Conservation (phyloP, 257 asterid species). For the Thymus quinquecostatus region DNA sequence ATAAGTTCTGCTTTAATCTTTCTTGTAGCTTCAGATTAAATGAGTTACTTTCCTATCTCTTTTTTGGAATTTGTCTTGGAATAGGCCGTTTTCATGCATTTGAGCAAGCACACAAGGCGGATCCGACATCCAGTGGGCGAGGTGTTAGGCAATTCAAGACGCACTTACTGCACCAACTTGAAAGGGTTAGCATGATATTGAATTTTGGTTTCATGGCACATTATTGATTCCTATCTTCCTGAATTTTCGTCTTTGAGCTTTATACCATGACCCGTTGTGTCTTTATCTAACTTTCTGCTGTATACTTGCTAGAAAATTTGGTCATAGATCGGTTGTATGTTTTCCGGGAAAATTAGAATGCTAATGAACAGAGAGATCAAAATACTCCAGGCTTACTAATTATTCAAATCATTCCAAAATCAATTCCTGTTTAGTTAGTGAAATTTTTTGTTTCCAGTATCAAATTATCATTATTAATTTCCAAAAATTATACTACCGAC, state of each 20-base stretch:
- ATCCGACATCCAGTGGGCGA: constrained; percentile 79
- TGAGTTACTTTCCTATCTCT: not conserved
- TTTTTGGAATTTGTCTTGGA: constrained; percentile 14
- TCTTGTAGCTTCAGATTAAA: constrained; percentile 5
- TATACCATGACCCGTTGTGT: not conserved
- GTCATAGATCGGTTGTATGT: constrained; percentile 8
- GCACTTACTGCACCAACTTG: constrained; percentile 76
- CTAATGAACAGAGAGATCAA: not conserved
- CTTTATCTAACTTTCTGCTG: not conserved
- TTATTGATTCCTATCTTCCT: constrained; percentile 22
- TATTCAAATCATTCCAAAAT: no score
- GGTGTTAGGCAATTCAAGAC: constrained; percentile 99
- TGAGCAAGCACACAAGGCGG: constrained; percentile 89
- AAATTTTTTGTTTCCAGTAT: not conserved
- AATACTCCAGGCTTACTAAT: not conserved
- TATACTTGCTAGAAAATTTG: constrained; percentile 6
- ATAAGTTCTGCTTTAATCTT: not conserved
- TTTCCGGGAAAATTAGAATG: not conserved
- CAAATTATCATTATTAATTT: not conserved
- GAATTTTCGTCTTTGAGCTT: constrained; percentile 22
- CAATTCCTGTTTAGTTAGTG: not conserved
- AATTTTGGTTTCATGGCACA: constrained; percentile 15
- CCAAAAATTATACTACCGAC: not conserved
- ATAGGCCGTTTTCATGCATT: constrained; percentile 96
- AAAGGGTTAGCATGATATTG: constrained; percentile 52